phyloP scores from a whole-genome alignment of 805 yeast species.

The Wickerhamiella lipophila region DNA sequence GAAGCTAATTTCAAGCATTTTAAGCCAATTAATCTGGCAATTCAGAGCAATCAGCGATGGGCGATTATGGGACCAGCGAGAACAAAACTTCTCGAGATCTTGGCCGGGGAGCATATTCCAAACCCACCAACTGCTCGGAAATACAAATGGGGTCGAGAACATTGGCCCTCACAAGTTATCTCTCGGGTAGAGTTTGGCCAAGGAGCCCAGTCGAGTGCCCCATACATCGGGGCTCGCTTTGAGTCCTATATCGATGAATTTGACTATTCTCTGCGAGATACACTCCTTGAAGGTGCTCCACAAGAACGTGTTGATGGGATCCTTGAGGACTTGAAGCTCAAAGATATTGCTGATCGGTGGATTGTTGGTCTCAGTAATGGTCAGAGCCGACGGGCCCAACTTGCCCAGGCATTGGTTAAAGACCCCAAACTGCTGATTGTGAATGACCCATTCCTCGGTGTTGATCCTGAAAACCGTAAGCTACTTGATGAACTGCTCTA shows the following conservation, averaged over 20 bases:
- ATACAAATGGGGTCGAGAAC: constrained; percentile 40
- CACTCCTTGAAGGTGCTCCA: constrained; percentile 37
- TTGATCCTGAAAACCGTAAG: constrained; percentile 62
- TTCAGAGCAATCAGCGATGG: constrained; percentile 35
- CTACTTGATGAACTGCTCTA: constrained; percentile 45
- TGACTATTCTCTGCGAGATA: constrained; percentile 54
- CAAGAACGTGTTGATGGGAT: constrained; percentile 34
- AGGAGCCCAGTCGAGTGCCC: constrained; percentile 34
- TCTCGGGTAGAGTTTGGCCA: constrained; percentile 35
- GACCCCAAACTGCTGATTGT: constrained; percentile 56
- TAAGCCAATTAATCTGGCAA: constrained; percentile 32
- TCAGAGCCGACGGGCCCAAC: constrained; percentile 78
- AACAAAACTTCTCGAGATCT: constrained; percentile 39
- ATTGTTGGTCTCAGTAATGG: constrained; percentile 85
- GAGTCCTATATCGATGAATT: constrained; percentile 77
- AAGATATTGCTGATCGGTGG: constrained; percentile 55
- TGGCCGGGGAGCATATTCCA: constrained; percentile 44
- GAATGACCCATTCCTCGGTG: constrained; percentile 87
- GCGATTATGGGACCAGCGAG: constrained; percentile 47
- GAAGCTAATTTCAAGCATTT: constrained; percentile 24
- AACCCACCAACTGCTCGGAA: constrained; percentile 41
- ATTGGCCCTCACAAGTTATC: constrained; percentile 37
- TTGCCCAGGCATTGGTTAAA: constrained; percentile 59
- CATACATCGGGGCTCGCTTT: constrained; percentile 79
- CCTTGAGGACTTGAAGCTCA: constrained; percentile 37